A percentile compares a stretch with the other conserved stretches of the same genome.
Conservation (phyloP, 2,329 filamentous ascomycete genomes). For the Claviceps citrina region DNA sequence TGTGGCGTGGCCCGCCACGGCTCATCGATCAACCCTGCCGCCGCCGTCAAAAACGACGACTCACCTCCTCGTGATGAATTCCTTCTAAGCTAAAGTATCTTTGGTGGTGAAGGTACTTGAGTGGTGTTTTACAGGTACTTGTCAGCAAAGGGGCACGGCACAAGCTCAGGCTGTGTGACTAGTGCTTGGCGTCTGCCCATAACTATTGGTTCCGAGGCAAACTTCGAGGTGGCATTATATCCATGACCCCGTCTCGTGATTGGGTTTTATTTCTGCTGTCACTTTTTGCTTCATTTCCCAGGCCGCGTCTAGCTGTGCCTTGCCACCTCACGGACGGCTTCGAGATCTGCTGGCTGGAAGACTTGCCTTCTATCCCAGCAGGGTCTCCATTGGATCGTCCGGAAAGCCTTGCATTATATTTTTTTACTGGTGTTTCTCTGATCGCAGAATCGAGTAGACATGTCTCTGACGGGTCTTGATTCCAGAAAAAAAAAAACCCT, state of each 20-base stretch:
- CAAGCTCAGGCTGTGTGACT: conserved; percentile 2
- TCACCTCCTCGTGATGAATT: background rate
- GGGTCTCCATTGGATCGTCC: no score
- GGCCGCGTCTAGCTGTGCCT: background rate
- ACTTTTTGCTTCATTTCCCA: background rate
- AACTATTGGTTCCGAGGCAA: background rate
- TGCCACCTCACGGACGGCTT: background rate
- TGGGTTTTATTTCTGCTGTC: background rate
- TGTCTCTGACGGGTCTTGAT: background rate
- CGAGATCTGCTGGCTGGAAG: background rate
- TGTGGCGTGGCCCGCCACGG: background rate
- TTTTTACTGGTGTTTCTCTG: background rate
- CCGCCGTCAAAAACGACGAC: conserved; percentile 1
- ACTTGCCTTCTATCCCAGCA: background rate
- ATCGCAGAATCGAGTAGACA: background rate
- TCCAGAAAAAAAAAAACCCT: background rate
- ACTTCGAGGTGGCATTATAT: background rate
- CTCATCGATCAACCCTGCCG: background rate
- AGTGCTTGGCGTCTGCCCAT: background rate
- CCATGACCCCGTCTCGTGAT: background rate
- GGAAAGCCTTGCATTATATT: background rate
- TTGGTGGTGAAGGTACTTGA: background rate
- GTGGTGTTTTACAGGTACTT: background rate
- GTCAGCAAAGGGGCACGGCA: background rate
- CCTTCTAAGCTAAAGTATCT: background rate